These are phyloP conservation scores for Melampsora occidentalis DNA, from an alignment of 1,284 basidiomycete genomes.

Conservation along the genomic window DNA sequence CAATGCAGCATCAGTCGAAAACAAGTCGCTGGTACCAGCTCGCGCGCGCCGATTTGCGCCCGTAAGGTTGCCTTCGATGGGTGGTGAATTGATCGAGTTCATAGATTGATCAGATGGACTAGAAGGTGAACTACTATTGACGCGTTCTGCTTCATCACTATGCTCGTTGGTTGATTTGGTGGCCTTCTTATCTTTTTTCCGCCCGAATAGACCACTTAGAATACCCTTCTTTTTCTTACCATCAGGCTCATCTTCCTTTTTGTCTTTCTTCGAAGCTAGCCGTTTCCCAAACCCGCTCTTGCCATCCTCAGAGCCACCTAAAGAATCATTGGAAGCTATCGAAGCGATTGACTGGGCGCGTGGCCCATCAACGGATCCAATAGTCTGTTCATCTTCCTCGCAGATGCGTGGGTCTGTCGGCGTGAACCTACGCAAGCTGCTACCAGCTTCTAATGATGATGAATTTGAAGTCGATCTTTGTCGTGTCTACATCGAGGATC, in stretches of 20 bases:
- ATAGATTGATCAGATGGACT: constrained; percentile 45
- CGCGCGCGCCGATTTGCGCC: constrained; percentile 57
- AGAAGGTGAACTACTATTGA: constrained; percentile 20
- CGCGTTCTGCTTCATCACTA: constrained; percentile 49
- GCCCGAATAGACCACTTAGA: constrained; percentile 69
- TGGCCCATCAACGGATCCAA: constrained; percentile 16
- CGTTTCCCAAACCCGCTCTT: constrained; percentile 14
- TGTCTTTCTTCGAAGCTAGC: constrained; percentile 19
- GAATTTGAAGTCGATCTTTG: constrained; percentile 21
- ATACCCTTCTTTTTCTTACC: constrained; percentile 62
- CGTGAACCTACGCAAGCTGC: background rate
- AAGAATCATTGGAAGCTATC: constrained; percentile 8
- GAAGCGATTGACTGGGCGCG: constrained; percentile 33
- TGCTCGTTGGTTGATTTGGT: constrained; percentile 52
- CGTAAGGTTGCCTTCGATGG: constrained; percentile 48
- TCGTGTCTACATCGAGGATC: constrained; percentile 9
- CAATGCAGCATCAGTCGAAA: constrained; percentile 51
- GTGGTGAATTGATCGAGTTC: constrained; percentile 50
- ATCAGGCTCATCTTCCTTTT: constrained; percentile 56
- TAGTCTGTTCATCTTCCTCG: constrained; percentile 9
- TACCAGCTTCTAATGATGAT: constrained; percentile 14
- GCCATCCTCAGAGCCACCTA: constrained; percentile 26
- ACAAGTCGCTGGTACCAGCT: constrained; percentile 20
- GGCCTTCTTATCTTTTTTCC: constrained; percentile 68
- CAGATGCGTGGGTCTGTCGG: constrained; percentile 6